Conservation (phyloP, 495 filamentous ascomycete genomes). For the Paragyromitra xinjiangensis region DNA sequence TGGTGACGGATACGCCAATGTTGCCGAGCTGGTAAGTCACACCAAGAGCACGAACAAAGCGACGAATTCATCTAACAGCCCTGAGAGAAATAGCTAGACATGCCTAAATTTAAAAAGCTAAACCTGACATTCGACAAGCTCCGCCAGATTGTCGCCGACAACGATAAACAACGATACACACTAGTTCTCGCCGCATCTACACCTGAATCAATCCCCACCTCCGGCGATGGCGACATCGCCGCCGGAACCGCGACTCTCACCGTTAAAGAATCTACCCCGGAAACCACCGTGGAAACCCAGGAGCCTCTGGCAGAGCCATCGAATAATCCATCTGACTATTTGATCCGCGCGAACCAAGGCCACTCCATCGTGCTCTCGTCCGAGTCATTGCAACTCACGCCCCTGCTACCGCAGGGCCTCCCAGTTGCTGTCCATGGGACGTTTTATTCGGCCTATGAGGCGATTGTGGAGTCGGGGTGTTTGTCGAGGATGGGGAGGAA, state of each 20-base stretch:
- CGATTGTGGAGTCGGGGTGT: conserved; percentile 76
- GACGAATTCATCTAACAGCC: not conserved
- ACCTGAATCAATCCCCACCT: not conserved
- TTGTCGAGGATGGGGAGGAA: conserved; percentile 80
- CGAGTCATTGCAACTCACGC: conserved; percentile 69
- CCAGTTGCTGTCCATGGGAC: conserved; percentile 88
- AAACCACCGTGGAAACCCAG: conserved; percentile 16
- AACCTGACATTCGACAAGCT: conserved; percentile 79
- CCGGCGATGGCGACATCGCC: not conserved
- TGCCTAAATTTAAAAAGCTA: conserved; percentile 72
- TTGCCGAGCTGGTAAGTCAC: conserved; percentile 77
- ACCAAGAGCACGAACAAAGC: not conserved
- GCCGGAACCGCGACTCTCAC: not conserved
- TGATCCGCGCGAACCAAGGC: conserved; percentile 95
- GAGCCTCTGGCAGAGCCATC: conserved; percentile 13
- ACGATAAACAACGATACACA: conserved; percentile 92
- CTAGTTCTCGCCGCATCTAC: conserved; percentile 63
- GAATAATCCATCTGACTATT: conserved; percentile 70
- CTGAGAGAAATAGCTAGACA: conserved; percentile 67
- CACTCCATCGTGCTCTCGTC: conserved; percentile 78
- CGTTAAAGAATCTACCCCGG: not conserved
- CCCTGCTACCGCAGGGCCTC: conserved; percentile 67
- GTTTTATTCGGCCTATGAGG: conserved; percentile 75
- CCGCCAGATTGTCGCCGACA: conserved; percentile 71
- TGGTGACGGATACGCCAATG: conserved; percentile 78